Base-by-base conservation (phyloP, 139 green algal species). In the Micromonas commoda region DNA sequence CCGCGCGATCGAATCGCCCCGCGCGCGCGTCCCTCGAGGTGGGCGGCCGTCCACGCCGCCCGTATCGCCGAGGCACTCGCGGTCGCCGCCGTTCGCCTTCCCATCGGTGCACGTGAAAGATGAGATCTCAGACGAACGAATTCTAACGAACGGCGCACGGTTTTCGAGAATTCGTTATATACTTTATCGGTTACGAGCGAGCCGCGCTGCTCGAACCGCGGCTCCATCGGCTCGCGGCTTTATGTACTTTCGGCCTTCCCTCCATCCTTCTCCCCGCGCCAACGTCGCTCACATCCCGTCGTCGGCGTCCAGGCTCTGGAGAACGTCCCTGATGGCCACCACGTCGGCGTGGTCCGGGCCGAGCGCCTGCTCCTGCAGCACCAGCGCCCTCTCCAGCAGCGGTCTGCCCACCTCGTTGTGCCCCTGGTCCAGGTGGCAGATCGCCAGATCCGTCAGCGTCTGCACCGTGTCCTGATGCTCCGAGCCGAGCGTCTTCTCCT, bases 301-400 rank as follows among this genome's bases (percentile, higher is more conserved):
- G 64, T 39, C 64, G 13, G 20, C 35, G 37, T 88, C 77, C 39
- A 89, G 77, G 52, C 80, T 86, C 51, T 92, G 85, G 13, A 97
- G 85, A 64, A 97, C 93, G 33, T 97, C 92, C 31, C 87, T 77
- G 77, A 97, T 97, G 35, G 93, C 93, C n/a, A 91, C 33, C 32
- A 96, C 93, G 77, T 97, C 93, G 0, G 90, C 87, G 82, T 97
- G 93, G 69, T 95, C 86, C 0, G 91, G 85, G 0, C 93, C 93
- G 57, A 97, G 81, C 19, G 84, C 84, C 21, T 77, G 67, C 81
- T 92, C 80, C 80, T 96, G 92, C 32, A 96, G 93, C 21, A 37
- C 66, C 64, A 96, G 83, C 13, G 93, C 93, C 16, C 92, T 85
- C 86, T 94, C 81, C 53, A 97, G 85, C 74, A 97, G 84, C 16